phyloP scores from a whole-genome alignment of 306 rosid species.

The Potentilla sterilis region DNA sequence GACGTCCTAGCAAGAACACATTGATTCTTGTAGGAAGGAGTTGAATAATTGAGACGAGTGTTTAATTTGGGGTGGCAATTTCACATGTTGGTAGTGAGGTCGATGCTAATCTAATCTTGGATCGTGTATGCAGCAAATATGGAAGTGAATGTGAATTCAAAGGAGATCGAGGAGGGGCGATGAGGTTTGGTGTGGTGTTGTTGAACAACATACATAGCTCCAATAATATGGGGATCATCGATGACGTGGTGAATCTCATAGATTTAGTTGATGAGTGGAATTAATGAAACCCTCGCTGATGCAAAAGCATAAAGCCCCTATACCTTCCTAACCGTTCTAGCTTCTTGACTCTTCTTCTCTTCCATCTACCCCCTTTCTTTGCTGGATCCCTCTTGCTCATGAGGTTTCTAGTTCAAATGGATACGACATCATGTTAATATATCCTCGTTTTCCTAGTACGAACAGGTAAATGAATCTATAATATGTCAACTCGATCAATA shows the following conservation, averaged over 20 bases:
- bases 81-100: conserved; percentile 5
- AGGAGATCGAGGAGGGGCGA: background rate
- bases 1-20: background rate
- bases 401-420: background rate
- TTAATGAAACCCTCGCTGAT: background rate
- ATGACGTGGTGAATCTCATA: conserved; percentile 13
- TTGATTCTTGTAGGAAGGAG: background rate
- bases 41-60: background rate
- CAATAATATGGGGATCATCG: background rate
- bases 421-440: background rate
- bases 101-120: background rate
- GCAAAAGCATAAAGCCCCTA: background rate
- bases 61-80: conserved; percentile 9
- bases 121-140: background rate
- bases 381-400: background rate
- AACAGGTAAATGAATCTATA: background rate
- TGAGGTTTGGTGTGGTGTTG: conserved; percentile 19
- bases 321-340: conserved; percentile 21
- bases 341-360: background rate
- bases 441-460: background rate
- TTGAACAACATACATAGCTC: conserved; percentile 13
- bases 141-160: conserved; percentile 5
- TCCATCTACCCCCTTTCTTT: background rate
- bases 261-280: conserved; percentile 23
- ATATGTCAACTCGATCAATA: no score